These are phyloP conservation scores for Cryptosporidium muris DNA, from an alignment of 169 alveolate genomes.

Conservation along the genomic window DNA sequence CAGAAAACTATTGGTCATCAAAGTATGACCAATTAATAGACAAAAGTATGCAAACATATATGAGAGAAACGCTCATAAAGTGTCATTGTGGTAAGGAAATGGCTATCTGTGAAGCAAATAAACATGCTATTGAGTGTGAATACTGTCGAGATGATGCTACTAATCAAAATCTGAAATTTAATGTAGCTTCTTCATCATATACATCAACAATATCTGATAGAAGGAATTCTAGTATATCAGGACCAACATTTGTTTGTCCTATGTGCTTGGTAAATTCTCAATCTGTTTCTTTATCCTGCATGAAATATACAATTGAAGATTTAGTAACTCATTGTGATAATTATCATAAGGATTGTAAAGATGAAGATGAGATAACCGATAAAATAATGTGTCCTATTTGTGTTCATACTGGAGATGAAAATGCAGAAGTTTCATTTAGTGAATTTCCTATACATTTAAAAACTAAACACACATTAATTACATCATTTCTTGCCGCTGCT, in stretches of 20 bases:
- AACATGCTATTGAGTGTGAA: constrained; percentile 33
- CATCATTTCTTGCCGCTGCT: constrained; percentile 68
- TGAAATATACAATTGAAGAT: constrained; percentile 42
- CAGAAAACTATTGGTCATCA: constrained; percentile 55
- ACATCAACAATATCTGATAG: neutral
- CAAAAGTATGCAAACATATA: constrained; percentile 22
- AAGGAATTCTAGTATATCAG: constrained; percentile 2
- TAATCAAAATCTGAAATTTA: neutral
- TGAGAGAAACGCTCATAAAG: constrained; percentile 28
- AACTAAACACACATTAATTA: constrained; percentile 47
- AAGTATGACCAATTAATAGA: constrained; percentile 60
- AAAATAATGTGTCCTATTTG: constrained; percentile 65
- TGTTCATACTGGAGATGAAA: constrained; percentile 69
- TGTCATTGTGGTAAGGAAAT: constrained; percentile 60
- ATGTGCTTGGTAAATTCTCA: constrained; percentile 48
- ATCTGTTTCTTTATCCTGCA: constrained; percentile 17
- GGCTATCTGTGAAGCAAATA: constrained; percentile 25
- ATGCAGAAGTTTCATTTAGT: constrained; percentile 44
- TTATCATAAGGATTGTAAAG: constrained; percentile 12
- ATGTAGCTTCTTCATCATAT: neutral
- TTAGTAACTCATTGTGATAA: constrained; percentile 51
- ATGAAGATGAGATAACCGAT: neutral
- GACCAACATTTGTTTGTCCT: constrained; percentile 66
- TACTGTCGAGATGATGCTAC: constrained; percentile 41
- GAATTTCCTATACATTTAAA: constrained; percentile 18